Base-by-base conservation (phyloP, 495 filamentous ascomycete genomes). In the Cryomyces minteri region DNA sequence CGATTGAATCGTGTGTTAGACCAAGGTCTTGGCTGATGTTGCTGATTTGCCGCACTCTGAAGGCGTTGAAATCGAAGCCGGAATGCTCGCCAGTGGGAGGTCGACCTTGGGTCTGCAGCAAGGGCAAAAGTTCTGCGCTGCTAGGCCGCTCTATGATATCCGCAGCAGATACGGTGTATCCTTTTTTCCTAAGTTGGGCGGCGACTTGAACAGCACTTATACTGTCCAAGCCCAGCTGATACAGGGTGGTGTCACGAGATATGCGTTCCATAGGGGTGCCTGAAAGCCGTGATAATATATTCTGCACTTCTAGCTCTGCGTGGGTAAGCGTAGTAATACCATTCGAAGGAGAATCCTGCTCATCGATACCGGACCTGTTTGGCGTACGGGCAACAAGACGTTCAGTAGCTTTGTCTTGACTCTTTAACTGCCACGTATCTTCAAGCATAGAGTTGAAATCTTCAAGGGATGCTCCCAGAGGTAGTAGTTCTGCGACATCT, bases 91-190 rank as follows among this genome's bases (percentile, higher is more conserved):
- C 9, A 5, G 32, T 9, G 11, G 5, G 9, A 39, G 33, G 5
- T 12, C 1, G 2, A 28, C 9, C 5, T 37, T 9, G 14, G 31
- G 33, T 40, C 5, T 34, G 9, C 28, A 70, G 58, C 39, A 48
- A 48, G 5, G 49, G 39, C 12, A 62, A 65, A 41, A 79, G 58
- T n/a, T 62, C 57, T 4, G 56, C 45, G 46, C 72, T 71, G 0
- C 65, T 78, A 1, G 67, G 67, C 44, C 71, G 63, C 54, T 80
- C 72, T 8, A 93, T 67, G 31, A 93, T 73, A 52, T 90, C 81
- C 29, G 72, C 68, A 0, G 78, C 74, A 4, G 68, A 63, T 8
- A 84, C 60, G 4, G 61, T 45, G 8, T 63, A 58, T 4, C 56
- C 60, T n/a, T 44, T 34, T 29, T 47, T 50, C 34, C 62, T 47